These are phyloP conservation scores for Blastocystis sp. DNA, from an alignment of 352 stramenopile species.

Conservation along the genomic window DNA sequence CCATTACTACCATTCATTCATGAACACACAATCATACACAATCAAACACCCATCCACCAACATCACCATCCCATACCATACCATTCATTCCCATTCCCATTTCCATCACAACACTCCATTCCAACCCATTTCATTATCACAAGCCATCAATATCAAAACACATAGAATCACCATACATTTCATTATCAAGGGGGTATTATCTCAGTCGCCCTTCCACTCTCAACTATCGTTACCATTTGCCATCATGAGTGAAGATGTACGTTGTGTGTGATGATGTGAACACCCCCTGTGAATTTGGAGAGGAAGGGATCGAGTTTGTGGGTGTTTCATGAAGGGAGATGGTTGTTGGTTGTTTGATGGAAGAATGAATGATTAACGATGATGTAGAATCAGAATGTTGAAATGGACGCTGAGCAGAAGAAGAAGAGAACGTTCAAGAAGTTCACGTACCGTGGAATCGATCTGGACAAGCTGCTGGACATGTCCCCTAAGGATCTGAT, in stretches of 20 bases:
- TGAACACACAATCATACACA: background rate
- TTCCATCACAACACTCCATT: too few species aligned
- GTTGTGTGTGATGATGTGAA: background rate
- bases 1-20: background rate
- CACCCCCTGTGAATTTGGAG: background rate
- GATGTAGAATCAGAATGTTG: slow-evolving; percentile 1
- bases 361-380: background rate
- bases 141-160: background rate
- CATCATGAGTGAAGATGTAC: slow-evolving; percentile 26
- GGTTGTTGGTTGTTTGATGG: background rate
- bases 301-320: background rate
- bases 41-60: background rate
- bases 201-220: background rate
- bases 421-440: too few species aligned
- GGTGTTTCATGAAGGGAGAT: background rate
- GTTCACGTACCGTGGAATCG: too few species aligned
- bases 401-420: too few species aligned
- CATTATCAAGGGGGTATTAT: background rate
- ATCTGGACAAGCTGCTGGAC: slow-evolving; percentile 77
- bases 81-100: too few species aligned
- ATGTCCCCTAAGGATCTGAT: slow-evolving; percentile 96
- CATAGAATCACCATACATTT: background rate
- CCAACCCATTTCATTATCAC: too few species aligned
- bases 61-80: background rate
- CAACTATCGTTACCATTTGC: slow-evolving; percentile 30